Conservation (phyloP, 441 rosid genomes). For the Isatis lusitanica region DNA sequence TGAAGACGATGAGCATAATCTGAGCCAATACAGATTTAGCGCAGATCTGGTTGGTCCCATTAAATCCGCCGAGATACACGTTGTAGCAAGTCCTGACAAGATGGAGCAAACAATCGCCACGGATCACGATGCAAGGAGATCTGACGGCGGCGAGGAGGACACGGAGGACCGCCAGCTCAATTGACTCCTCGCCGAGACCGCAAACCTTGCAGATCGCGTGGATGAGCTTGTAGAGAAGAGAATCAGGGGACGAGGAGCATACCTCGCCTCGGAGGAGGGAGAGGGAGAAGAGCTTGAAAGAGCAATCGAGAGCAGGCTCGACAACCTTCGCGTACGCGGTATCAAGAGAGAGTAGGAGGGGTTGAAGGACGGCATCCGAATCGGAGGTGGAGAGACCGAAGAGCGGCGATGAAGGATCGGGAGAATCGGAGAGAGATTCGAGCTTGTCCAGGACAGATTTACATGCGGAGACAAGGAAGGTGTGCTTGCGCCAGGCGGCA, state of each 20-base stretch:
- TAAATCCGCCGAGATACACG: slow-evolving; percentile 80
- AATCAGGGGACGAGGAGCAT: slow-evolving; percentile 27
- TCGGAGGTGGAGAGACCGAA: slow-evolving; percentile 63
- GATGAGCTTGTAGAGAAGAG: slow-evolving; percentile 45
- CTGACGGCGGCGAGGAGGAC: slow-evolving; percentile 77
- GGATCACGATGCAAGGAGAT: slow-evolving; percentile 67
- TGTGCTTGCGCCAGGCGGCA: slow-evolving; percentile 95
- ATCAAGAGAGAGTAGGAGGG: slow-evolving; percentile 70
- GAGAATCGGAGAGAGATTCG: slow-evolving; percentile 53
- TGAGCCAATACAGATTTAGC: slow-evolving; percentile 92
- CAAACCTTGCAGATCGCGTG: slow-evolving; percentile 60
- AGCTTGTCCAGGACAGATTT: slow-evolving; percentile 84
- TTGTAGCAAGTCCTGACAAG: slow-evolving; percentile 88
- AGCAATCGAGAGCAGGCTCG: slow-evolving; percentile 87
- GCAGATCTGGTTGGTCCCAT: slow-evolving; percentile 90
- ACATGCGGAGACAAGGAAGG: slow-evolving; percentile 78
- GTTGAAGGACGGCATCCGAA: slow-evolving; percentile 57
- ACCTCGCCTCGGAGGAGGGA: slow-evolving; percentile 69
- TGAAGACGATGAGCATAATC: slow-evolving; percentile 71
- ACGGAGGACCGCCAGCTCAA: slow-evolving; percentile 74
- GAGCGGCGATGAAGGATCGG: slow-evolving; percentile 51
- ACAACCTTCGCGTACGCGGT: slow-evolving; percentile 66
- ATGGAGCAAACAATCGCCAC: slow-evolving; percentile 77
- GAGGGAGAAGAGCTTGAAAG: slow-evolving; percentile 68
- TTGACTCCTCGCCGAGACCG: slow-evolving; percentile 66